Conservation (phyloP, 139 green algal genomes). For the Klebsormidium nitens region DNA sequence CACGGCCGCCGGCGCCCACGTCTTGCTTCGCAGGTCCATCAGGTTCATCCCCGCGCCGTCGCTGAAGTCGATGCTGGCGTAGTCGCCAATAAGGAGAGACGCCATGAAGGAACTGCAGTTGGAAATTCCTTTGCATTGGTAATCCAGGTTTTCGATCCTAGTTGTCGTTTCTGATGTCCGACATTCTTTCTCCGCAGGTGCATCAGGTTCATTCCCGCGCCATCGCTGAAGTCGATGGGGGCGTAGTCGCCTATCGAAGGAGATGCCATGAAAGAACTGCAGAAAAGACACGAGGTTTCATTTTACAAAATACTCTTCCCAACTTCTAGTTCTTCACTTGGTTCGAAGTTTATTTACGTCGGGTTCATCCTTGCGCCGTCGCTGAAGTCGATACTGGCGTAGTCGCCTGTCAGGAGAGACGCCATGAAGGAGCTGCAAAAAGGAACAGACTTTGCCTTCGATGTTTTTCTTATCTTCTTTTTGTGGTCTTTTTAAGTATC, state of each 20-base stretch:
- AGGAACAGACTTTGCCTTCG: too few relatives aligned
- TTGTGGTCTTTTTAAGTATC: too few relatives aligned
- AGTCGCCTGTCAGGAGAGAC: conserved; percentile 32
- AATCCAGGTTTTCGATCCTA: too few relatives aligned
- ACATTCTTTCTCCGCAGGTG: background rate
- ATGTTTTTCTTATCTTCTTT: too few relatives aligned
- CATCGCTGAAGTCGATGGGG: conserved; percentile 1
- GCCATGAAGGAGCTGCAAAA: conserved; percentile 36
- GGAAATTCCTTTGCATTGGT: too few relatives aligned
- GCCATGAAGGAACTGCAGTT: conserved; percentile 36
- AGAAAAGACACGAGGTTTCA: too few relatives aligned
- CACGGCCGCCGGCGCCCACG: conserved; percentile 11
- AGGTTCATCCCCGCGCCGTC: conserved; percentile 42
- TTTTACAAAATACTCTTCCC: too few relatives aligned
- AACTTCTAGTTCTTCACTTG: too few relatives aligned
- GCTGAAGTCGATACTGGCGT: conserved; percentile 28
- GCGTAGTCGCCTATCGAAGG: background rate
- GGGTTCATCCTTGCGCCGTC: conserved; percentile 41
- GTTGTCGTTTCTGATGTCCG: too few relatives aligned
- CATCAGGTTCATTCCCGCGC: conserved; percentile 9
- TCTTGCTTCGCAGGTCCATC: conserved; percentile 17
- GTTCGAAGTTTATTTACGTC: conserved; percentile 30
- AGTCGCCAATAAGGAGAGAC: conserved; percentile 32
- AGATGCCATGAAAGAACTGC: background rate
- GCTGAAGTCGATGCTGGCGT: conserved; percentile 28